A percentile compares a stretch with the other conserved stretches of the same genome.
phyloP scores from a whole-genome alignment of 75 land plant genomes.

The Selaginella tamariscina region DNA sequence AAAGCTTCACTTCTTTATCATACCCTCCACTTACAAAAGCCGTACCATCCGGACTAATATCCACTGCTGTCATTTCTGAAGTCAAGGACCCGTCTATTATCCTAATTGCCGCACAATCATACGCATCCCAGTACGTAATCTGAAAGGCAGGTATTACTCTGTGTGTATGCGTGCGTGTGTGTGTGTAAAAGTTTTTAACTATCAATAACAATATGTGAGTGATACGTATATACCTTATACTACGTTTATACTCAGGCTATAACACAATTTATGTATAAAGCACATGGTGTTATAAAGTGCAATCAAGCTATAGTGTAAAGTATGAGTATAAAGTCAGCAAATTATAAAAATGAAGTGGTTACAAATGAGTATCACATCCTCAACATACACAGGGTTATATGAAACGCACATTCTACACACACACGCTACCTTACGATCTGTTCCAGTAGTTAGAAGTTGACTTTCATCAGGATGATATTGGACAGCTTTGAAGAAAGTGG shows the following conservation, averaged over 20 bases:
- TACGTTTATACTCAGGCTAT: too few species aligned
- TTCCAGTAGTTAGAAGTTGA: conserved; percentile 29
- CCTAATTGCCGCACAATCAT: conserved; percentile 30
- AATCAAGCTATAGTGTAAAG: too few species aligned
- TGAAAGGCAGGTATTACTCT: background rate
- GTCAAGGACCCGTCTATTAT: conserved; percentile 28
- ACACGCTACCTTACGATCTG: conserved; percentile 31
- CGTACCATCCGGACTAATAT: conserved; percentile 28
- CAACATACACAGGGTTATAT: too few species aligned
- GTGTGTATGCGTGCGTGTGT: too few species aligned
- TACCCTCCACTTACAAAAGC: conserved; percentile 34
- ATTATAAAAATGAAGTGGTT: background rate
- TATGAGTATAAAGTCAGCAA: background rate
- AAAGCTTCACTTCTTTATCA: conserved; percentile 28
- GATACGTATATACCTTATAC: too few species aligned
- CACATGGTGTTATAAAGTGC: too few species aligned
- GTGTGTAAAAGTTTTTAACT: too few species aligned
- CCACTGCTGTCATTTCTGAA: conserved; percentile 24
- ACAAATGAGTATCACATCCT: too few species aligned
- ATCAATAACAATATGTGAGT: too few species aligned
- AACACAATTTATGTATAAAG: too few species aligned
- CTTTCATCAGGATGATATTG: conserved; percentile 34
- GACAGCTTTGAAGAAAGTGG: conserved; percentile 28
- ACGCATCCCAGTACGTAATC: conserved; percentile 39
- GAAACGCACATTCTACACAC: too few species aligned